Evolutionary conservation across 352 stramenopile species (phyloP).

Genomic region (Phytophthora foliorum): DNA sequence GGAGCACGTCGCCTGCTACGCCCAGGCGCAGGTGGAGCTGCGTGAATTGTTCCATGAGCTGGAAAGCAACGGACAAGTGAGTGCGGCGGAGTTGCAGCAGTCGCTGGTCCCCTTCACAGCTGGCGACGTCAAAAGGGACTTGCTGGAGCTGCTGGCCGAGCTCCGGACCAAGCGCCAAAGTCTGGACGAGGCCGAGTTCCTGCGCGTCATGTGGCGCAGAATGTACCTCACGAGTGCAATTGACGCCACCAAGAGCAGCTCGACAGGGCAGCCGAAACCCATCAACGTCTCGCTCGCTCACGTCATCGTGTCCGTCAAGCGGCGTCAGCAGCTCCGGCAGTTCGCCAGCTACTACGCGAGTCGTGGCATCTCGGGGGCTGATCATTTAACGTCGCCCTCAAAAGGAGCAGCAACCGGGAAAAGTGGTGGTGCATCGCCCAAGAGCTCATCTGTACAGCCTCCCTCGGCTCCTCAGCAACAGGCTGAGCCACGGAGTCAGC

Average conservation of each 20-base stretch:
- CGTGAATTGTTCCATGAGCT: slow-evolving; percentile 71
- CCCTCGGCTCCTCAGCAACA: background rate
- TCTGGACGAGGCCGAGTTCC: slow-evolving; percentile 71
- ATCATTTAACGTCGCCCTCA: slow-evolving; percentile 44
- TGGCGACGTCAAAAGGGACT: slow-evolving; percentile 61
- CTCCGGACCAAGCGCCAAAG: slow-evolving; percentile 49
- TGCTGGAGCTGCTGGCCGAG: slow-evolving; percentile 65
- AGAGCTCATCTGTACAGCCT: slow-evolving; percentile 4
- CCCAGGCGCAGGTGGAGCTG: slow-evolving; percentile 60
- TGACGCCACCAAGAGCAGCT: slow-evolving; percentile 34
- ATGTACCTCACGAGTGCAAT: slow-evolving; percentile 69
- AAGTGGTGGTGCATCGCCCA: background rate
- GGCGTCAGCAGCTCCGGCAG: slow-evolving; percentile 67
- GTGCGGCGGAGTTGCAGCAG: slow-evolving; percentile 50
- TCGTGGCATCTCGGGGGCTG: slow-evolving; percentile 69
- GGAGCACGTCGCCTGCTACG: slow-evolving; percentile 50
- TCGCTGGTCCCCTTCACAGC: slow-evolving; percentile 67
- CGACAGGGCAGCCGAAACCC: slow-evolving; percentile 13
- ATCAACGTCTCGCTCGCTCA: slow-evolving; percentile 74
- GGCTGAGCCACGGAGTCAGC: background rate
- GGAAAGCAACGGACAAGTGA: slow-evolving; percentile 57
- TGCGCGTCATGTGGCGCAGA: slow-evolving; percentile 69
- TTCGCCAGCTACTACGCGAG: slow-evolving; percentile 78
- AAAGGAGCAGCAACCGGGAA: background rate
- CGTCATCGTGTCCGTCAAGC: slow-evolving; percentile 80